Base-by-base conservation (phyloP, 257 asterid species). In the Paulownia fortunei region DNA sequence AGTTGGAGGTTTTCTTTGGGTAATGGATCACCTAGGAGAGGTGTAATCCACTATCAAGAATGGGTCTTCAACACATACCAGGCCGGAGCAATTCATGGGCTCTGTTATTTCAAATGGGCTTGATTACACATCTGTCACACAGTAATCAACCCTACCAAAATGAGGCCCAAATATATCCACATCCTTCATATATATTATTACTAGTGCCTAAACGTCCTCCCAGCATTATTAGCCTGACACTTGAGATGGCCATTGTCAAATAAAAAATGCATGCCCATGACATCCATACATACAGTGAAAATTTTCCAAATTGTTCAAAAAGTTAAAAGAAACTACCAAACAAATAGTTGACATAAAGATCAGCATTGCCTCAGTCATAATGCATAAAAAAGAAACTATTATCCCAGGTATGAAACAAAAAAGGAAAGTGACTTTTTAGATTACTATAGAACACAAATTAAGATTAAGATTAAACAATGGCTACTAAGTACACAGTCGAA, bases 211-310 rank as follows among this genome's bases (percentile, higher is more conserved):
- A 63, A 26, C 16, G 41, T 36, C 63, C 74, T 60, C 59, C 69
- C 75, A 60, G 54, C 60, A 67, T 8, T 59, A 54, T 15, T 32
- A 61, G 76, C 54, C 67, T 19, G 37, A 60, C 76, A 69, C 55
- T 51, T 34, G 67, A 74, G 81, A 79, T 15, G 39, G 73, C 55
- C 76, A 73, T 6, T 8, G 13, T 69, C 5, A 56, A 6, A 39
- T 49, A 26, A 18, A 41, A 49, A 44, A 37, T 32, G 21, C 59
- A 36, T 23, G 30, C 15, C 5, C 13, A 26, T 41, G 26, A 47
- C 39, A 47, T 36, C 41, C 26, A 23, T 67, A 59, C 36, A 15
- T 32, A 41, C 23, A 67, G 26, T 47, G 5, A 10, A 32, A 10
- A 4, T 18, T 39, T 10, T 44, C 23, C 46, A 62, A 26, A 27